Conservation (phyloP, 2,329 filamentous ascomycete species). For the Lasiodiplodia sp. region DNA sequence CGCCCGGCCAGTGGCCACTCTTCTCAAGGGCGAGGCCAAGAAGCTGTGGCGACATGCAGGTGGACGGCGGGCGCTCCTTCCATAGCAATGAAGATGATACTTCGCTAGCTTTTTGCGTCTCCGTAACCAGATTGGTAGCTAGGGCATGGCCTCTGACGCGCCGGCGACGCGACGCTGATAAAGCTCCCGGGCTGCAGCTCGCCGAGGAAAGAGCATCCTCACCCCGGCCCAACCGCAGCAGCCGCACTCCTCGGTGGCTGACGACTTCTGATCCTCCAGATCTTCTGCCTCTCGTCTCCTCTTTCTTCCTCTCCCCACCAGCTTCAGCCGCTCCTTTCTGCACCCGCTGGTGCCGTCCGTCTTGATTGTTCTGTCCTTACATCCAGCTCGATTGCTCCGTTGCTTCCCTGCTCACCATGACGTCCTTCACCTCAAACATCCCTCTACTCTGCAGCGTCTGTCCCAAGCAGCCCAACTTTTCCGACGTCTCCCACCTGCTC, state of each 20-base stretch:
- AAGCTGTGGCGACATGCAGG: constrained; percentile 2
- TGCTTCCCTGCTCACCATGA: constrained; percentile 46
- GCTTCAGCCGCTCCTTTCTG: constrained; percentile 36
- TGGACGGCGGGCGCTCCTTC: background rate
- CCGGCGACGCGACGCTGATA: constrained; percentile 14
- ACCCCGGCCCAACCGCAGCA: background rate
- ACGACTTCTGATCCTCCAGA: background rate
- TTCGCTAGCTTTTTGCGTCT: background rate
- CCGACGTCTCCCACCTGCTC: constrained; percentile 88
- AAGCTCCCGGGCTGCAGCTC: background rate
- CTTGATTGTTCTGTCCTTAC: constrained; percentile 36
- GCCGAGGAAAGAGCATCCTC: constrained; percentile 6
- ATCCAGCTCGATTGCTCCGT: constrained; percentile 32
- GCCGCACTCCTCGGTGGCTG: background rate
- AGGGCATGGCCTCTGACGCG: background rate
- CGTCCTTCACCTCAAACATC: constrained; percentile 52
- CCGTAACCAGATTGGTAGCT: background rate
- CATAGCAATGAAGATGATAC: constrained; percentile 9
- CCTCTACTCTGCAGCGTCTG: constrained; percentile 85
- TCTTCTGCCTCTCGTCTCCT: constrained; percentile 26
- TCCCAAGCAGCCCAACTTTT: constrained; percentile 79
- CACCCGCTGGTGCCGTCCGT: constrained; percentile 1
- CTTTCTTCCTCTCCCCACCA: constrained; percentile 34
- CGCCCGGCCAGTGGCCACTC: background rate
- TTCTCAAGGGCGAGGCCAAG: background rate